These are phyloP conservation scores for Silene vulgaris DNA, from an alignment of 179 eudicot species.

Conservation along the genomic window DNA sequence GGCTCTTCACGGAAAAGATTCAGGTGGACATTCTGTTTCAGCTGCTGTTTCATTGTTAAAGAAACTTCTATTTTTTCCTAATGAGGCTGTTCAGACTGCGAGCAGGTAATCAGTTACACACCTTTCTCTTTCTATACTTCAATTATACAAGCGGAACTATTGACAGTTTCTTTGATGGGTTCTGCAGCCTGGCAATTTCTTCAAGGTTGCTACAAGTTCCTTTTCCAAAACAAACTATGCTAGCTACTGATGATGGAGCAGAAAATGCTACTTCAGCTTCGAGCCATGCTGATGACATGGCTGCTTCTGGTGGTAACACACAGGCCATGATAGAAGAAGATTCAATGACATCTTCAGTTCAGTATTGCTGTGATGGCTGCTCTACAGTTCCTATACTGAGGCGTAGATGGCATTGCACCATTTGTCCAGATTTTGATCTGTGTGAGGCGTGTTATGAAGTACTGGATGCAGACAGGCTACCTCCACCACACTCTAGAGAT, in stretches of 20 bases:
- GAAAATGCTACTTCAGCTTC: constrained; percentile 58
- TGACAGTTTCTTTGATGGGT: constrained; percentile 20
- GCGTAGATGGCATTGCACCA: constrained; percentile 93
- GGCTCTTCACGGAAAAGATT: constrained; percentile 76
- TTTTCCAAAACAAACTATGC: constrained; percentile 98
- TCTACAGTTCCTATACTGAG: constrained; percentile 94
- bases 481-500: constrained; percentile 96
- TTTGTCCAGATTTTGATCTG: constrained; percentile 98
- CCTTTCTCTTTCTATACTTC: constrained; percentile 1
- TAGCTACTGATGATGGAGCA: constrained; percentile 67
- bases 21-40: constrained; percentile 54
- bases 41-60: constrained; percentile 78
- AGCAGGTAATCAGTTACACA: constrained; percentile 61
- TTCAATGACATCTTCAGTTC: constrained; percentile 89
- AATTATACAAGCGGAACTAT: neutral
- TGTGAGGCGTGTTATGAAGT: constrained; percentile 98
- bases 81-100: constrained; percentile 97
- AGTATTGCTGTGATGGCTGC: constrained; percentile 99
- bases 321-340: constrained; percentile 96
- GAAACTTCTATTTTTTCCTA: constrained; percentile 69
- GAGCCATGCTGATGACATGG: constrained; percentile 43
- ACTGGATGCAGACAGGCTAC: constrained; percentile 77
- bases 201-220: constrained; percentile 99
- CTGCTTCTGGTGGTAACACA: constrained; percentile 55
- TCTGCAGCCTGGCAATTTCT: constrained; percentile 77